A percentile compares a stretch with the other conserved stretches of the same genome.
Conservation (phyloP, 176 grass and related monocot genomes). For the Eragrostis curvula region DNA sequence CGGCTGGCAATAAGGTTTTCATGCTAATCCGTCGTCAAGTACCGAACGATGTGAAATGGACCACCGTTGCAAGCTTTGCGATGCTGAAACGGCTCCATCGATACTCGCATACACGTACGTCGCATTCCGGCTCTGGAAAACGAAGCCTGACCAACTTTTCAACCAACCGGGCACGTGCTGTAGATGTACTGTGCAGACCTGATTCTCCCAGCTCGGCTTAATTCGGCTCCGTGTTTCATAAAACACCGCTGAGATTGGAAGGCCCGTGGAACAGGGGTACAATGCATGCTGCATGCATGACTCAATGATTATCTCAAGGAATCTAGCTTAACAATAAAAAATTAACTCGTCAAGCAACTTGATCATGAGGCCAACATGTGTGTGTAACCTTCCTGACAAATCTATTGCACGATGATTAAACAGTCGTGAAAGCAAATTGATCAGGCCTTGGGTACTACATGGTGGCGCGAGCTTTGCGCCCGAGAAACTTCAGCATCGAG, state of each 20-base stretch:
- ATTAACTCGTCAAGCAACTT: not conserved
- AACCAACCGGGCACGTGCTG: not conserved
- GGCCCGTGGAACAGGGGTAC: not conserved
- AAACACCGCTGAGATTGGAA: not conserved
- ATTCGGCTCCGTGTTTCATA: not conserved
- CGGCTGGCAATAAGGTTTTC: not conserved
- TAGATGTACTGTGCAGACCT: too few relatives aligned
- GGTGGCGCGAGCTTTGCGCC: not conserved
- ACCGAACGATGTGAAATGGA: too few relatives aligned
- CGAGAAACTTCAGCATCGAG: not conserved
- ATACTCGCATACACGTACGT: slow-evolving; percentile 16
- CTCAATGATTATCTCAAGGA: not conserved
- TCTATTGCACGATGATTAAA: not conserved
- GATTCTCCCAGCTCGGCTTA: not conserved
- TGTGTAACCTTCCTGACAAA: not conserved
- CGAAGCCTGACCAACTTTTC: slow-evolving; percentile 3
- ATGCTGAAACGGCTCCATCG: slow-evolving; percentile 3
- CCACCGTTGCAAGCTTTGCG: not conserved
- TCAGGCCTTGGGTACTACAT: slow-evolving; percentile 8
- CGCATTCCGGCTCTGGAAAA: not conserved
- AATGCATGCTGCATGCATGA: not conserved
- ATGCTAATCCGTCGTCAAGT: not conserved
- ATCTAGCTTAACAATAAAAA: not conserved
- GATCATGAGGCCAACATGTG: not conserved
- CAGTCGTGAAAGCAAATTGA: not conserved